A percentile compares a stretch with the other conserved stretches of the same genome.
phyloP scores from a whole-genome alignment of 202 grass and related monocot genomes.

The Cymbopogon flexuosus region DNA sequence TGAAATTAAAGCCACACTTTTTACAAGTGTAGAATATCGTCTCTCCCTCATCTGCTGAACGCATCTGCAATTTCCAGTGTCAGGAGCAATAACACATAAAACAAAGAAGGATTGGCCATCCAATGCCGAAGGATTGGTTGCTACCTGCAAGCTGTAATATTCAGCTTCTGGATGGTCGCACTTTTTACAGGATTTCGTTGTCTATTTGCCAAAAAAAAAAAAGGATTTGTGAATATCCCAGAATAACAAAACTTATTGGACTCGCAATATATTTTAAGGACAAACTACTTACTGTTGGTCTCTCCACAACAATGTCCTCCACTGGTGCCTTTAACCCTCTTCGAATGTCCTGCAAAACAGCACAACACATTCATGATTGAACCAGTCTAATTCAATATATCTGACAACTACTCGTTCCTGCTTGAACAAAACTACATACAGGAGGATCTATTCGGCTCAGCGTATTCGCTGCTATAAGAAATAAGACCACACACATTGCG shows the following conservation, averaged over 20 bases:
- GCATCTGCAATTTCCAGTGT: constrained; percentile 45
- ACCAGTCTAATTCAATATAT: neutral
- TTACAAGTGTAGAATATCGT: constrained; percentile 62
- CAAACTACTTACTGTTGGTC: constrained; percentile 36
- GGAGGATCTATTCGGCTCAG: neutral
- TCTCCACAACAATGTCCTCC: constrained; percentile 31
- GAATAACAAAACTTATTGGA: neutral
- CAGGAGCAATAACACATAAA: neutral
- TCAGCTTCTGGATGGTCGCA: constrained; percentile 52
- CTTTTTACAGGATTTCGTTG: constrained; percentile 40
- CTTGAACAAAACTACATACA: neutral
- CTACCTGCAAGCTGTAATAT: constrained; percentile 65
- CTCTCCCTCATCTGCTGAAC: constrained; percentile 75
- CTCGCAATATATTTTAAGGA: neutral
- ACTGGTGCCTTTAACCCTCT: constrained; percentile 47
- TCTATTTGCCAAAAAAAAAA: constrained; percentile 24
- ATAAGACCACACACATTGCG: neutral
- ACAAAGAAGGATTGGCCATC: neutral
- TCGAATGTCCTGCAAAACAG: constrained; percentile 60
- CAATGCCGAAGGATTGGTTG: constrained; percentile 1
- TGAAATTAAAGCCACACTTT: constrained; percentile 36
- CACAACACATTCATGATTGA: neutral
- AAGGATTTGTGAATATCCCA: neutral
- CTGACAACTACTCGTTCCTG: neutral
- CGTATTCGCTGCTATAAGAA: neutral